Evolutionary conservation across 495 filamentous ascomycete genomes (phyloP), one percentile per base, ranked within the genome.

Genomic region (Daldinia concentrica): DNA sequence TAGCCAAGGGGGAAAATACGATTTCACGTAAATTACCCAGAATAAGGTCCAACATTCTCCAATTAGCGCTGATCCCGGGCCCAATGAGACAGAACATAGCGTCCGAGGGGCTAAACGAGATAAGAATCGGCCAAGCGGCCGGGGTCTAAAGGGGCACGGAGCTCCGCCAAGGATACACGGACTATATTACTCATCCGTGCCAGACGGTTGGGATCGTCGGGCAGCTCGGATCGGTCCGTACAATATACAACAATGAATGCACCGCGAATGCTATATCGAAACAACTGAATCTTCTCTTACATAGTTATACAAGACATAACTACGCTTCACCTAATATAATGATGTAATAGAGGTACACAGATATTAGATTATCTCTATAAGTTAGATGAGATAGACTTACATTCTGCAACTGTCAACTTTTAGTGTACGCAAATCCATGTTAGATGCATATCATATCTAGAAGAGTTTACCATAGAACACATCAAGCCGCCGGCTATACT

Each of bases 81-180:
- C 50, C 50, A 52, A 52, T 52, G 26, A 52, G 50, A 52, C 26
- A 15, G 24, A 52, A 26, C 26, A 15, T 26, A 27, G 26, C 50
- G 17, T 52, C 26, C 50, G 50, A 52, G 50, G 17, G 15, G 50
- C 14, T 30, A 52, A 52, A 52, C 50, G 50, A 54, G 11, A 54
- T 54, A 30, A 30, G 50, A 54, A 54, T 54, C 50, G 50, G 50
- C 50, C 19, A 54, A 54, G 14, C 27, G 24, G 24, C 50, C 27
- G 50, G 50, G 50, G 50, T n/a, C 12, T 30, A 29, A 54, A 52
- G 50, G 50, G 50, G 50, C 15, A 54, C 50, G 27, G 50, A 54
- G 27, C 24, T 30, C 50, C 27, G 50, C 50, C 24, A 54, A 54
- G 50, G 7, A 54, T 1, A 54, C 50, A 30, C 50, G 24, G 24